phyloP scores from a whole-genome alignment of 257 asterid species.

The Henckelia pumila region DNA sequence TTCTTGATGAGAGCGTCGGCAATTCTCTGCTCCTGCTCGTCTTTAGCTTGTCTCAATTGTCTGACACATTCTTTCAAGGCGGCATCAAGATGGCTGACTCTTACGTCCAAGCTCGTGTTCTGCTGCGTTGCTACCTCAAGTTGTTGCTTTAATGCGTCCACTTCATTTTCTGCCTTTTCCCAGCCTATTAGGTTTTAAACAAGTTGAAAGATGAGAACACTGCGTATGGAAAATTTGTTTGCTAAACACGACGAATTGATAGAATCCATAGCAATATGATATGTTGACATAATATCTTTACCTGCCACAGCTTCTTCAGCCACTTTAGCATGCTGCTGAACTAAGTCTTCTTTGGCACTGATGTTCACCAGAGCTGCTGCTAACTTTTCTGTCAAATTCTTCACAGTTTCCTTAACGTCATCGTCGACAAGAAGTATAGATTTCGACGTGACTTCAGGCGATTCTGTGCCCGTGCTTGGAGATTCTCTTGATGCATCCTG shows the following conservation, averaged over 20 bases:
- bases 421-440: constrained; percentile 29
- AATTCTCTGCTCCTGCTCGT: constrained; percentile 51
- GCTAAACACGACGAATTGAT: too few relatives aligned
- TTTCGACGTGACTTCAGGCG: constrained; percentile 54
- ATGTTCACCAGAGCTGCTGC: constrained; percentile 78
- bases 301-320: constrained; percentile 96
- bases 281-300: constrained; percentile 18
- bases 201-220: background rate
- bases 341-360: constrained; percentile 73
- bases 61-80: constrained; percentile 65
- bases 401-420: constrained; percentile 45
- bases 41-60: constrained; percentile 63
- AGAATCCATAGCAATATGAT: background rate
- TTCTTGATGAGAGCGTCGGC: constrained; percentile 36
- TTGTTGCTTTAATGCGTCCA: constrained; percentile 54
- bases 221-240: background rate
- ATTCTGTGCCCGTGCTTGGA: constrained; percentile 32
- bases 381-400: constrained; percentile 53
- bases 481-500: constrained; percentile 55
- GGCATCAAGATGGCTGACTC: constrained; percentile 62
- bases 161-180: constrained; percentile 87
- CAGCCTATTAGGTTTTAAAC: constrained; percentile 58
- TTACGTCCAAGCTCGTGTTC: constrained; percentile 58
- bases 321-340: constrained; percentile 84
- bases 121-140: constrained; percentile 64